Evolutionary conservation across 2,329 filamentous ascomycete genomes (phyloP).

Genomic region (Aureobasidium sp.): DNA sequence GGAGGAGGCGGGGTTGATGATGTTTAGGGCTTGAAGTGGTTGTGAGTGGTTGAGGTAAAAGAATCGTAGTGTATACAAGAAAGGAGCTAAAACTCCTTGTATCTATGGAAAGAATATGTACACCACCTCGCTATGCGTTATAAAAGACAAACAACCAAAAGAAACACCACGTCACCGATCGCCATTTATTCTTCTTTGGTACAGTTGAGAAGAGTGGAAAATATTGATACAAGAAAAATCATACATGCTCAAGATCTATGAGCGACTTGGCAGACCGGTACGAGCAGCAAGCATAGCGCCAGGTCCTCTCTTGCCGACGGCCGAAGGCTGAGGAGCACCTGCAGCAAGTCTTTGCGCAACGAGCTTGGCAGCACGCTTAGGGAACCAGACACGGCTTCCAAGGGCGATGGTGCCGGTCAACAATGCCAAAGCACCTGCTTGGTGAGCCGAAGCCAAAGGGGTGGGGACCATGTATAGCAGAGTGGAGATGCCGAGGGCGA

Average conservation of each 20-base stretch:
- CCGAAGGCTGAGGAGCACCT: constrained; percentile 14
- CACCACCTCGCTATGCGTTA: constrained; percentile 6
- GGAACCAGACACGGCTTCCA: constrained; percentile 69
- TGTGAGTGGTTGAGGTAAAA: no score
- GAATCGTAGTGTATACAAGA: neutral
- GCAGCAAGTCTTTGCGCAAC: constrained; percentile 23
- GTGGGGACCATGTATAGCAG: constrained; percentile 91
- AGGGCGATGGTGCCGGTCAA: constrained; percentile 76
- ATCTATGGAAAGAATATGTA: constrained; percentile 1
- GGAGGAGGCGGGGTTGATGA: constrained; percentile 26
- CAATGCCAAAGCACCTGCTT: constrained; percentile 80
- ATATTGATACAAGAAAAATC: neutral
- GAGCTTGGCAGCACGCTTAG: constrained; percentile 38
- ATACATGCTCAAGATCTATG: neutral
- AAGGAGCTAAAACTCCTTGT: neutral
- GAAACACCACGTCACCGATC: neutral
- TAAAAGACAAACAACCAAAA: neutral
- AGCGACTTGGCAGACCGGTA: neutral
- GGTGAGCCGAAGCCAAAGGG: constrained; percentile 80
- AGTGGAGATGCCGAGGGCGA: constrained; percentile 78
- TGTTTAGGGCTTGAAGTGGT: constrained; percentile 23
- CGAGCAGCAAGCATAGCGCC: constrained; percentile 18
- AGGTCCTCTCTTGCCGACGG: constrained; percentile 17
- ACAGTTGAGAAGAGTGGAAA: neutral
- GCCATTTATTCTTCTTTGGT: neutral